Conservation (phyloP, 345 rosid species). For the Hibiscus tridactylites region DNA sequence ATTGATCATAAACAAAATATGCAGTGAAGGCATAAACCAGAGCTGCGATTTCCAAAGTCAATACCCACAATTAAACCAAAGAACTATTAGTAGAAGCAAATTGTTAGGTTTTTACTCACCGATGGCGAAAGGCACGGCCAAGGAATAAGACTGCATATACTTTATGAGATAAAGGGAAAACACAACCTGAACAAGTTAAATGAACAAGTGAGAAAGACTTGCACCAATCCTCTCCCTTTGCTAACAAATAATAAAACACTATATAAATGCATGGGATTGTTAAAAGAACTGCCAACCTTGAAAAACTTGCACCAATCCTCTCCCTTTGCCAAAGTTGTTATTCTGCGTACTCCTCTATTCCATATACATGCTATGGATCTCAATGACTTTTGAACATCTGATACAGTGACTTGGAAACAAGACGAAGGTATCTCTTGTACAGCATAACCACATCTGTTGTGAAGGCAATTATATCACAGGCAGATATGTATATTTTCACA, state of each 20-base stretch:
- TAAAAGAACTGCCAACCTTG: constrained; percentile 31
- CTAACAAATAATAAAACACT: not conserved
- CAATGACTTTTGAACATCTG: constrained; percentile 36
- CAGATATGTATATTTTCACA: not conserved
- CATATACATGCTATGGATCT: constrained; percentile 35
- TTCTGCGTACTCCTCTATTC: constrained; percentile 38
- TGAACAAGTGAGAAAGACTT: too few species aligned
- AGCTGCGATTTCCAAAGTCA: constrained; percentile 29
- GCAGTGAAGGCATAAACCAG: constrained; percentile 58
- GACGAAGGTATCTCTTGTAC: constrained; percentile 37
- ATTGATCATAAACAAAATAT: constrained; percentile 78
- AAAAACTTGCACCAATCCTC: constrained; percentile 58
- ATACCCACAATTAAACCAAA: not conserved
- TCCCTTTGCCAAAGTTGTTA: constrained; percentile 47
- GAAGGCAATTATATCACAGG: constrained; percentile 13
- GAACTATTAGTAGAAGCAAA: not conserved
- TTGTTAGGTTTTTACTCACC: constrained; percentile 33
- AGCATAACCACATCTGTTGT: constrained; percentile 47
- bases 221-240: too few species aligned
- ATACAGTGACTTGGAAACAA: constrained; percentile 49
- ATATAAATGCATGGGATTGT: not conserved
- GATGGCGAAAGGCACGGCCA: constrained; percentile 31
- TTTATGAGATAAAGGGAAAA: constrained; percentile 38
- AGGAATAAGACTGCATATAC: constrained; percentile 29
- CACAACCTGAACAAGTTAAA: constrained; percentile 29